Evolutionary conservation across 441 rosid genomes (phyloP).

Genomic region (Adansonia madagascariensis): DNA sequence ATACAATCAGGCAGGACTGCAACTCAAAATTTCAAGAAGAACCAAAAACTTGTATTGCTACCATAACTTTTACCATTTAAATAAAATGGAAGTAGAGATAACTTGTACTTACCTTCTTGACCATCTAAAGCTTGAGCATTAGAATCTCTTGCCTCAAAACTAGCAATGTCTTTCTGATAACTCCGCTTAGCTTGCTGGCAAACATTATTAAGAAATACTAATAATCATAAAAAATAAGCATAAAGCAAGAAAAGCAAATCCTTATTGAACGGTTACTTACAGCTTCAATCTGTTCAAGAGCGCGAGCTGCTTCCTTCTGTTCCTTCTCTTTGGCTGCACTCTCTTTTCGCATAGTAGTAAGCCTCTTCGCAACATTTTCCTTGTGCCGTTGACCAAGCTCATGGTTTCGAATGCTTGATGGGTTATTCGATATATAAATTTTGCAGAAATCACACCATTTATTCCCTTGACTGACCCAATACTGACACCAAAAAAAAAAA

Average conservation of each 20-base stretch:
- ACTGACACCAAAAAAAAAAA: conserved; percentile 43
- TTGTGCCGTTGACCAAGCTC: conserved; percentile 89
- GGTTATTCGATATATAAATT: conserved; percentile 75
- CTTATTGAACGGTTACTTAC: conserved; percentile 45
- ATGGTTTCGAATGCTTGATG: conserved; percentile 87
- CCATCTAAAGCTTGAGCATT: conserved; percentile 50
- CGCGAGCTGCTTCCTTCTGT: conserved; percentile 64
- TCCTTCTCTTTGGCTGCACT: conserved; percentile 81
- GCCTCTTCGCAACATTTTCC: conserved; percentile 74
- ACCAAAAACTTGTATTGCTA: conserved; percentile 1
- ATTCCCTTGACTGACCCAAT: conserved; percentile 96
- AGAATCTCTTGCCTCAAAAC: conserved; percentile 57
- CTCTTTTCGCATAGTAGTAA: conserved; percentile 73
- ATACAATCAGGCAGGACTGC: not conserved
- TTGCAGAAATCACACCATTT: conserved; percentile 98
- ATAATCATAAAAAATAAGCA: not conserved
- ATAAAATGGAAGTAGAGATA: not conserved
- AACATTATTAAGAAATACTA: conserved; percentile 14
- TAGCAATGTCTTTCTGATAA: conserved; percentile 75
- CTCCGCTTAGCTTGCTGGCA: conserved; percentile 50
- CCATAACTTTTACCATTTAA: conserved; percentile 11
- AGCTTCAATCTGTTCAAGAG: conserved; percentile 86
- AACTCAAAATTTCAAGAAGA: not conserved
- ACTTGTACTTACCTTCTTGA: conserved; percentile 50
- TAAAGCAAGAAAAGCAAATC: not conserved